A percentile compares a stretch with the other conserved stretches of the same genome.
Conservation (phyloP, 345 rosid species). For the Geranium rotundifolium region DNA sequence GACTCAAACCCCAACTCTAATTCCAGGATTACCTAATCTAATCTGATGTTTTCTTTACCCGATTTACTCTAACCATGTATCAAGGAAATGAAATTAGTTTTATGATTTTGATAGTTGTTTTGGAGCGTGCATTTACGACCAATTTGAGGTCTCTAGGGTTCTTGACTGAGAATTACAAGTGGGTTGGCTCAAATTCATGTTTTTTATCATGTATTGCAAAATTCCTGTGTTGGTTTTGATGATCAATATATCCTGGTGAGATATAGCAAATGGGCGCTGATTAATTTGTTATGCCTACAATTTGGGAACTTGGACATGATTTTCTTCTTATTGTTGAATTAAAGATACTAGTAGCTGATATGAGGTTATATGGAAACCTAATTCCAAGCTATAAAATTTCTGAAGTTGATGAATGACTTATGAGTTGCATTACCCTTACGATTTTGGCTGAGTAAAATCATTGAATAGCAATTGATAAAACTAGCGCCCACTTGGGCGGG, state of each 20-base stretch:
- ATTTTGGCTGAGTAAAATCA: neutral
- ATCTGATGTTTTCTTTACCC: no score
- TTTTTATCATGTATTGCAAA: no score
- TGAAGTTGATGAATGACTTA: neutral
- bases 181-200: neutral
- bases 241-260: neutral
- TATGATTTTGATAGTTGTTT: no score
- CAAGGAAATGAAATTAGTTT: no score
- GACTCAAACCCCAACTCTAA: neutral
- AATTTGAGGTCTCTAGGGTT: neutral
- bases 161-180: neutral
- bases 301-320: neutral
- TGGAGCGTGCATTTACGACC: neutral
- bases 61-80: no score
- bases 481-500: neutral
- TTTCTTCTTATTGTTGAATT: no score
- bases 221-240: neutral
- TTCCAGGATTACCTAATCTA: no score
- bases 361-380: neutral
- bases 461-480: neutral
- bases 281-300: neutral
- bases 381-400: neutral
- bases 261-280: neutral
- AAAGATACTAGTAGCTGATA: neutral
- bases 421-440: neutral